These are phyloP conservation scores for Amoebophrya sp. DNA, from an alignment of 169 alveolate genomes.

Conservation along the genomic window DNA sequence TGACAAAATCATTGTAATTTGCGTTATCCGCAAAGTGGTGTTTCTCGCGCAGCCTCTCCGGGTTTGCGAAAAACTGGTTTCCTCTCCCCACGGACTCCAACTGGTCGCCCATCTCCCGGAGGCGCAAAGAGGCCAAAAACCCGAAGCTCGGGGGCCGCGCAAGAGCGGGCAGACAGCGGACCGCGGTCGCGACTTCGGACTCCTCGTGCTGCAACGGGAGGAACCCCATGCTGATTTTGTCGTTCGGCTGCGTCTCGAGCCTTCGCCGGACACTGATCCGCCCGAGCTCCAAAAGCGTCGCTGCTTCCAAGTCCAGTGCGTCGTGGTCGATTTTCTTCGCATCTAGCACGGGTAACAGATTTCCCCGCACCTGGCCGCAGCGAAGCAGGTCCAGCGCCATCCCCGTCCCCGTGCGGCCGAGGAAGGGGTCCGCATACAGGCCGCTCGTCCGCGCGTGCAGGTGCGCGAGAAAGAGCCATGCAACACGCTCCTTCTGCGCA, in stretches of 20 bases:
- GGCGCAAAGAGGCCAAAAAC: neutral
- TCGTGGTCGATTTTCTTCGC: neutral
- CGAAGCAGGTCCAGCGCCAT: slow-evolving; percentile 7
- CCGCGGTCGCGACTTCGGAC: neutral
- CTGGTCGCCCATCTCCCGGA: neutral
- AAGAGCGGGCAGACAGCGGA: neutral
- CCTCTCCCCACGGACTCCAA: neutral
- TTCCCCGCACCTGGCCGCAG: neutral
- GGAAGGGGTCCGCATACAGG: slow-evolving; percentile 27
- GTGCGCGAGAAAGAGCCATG: slow-evolving; percentile 25
- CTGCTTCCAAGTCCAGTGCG: neutral
- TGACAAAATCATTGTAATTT: no score
- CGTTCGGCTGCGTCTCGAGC: neutral
- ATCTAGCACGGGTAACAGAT: neutral
- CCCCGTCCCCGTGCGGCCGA: slow-evolving; percentile 23
- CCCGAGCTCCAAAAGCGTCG: neutral
- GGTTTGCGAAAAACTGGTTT: neutral
- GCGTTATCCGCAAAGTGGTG: neutral
- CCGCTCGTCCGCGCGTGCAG: slow-evolving; percentile 27
- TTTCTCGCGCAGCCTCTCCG: neutral
- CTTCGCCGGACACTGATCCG: neutral
- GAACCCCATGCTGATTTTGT: neutral
- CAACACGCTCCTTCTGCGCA: slow-evolving; percentile 29
- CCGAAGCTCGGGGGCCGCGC: neutral
- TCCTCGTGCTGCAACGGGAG: neutral